Percentiles rank a stretch among this genome's conserved stretches.
Conservation (phyloP, 495 filamentous ascomycete genomes). For the Penicillium ucsense region DNA sequence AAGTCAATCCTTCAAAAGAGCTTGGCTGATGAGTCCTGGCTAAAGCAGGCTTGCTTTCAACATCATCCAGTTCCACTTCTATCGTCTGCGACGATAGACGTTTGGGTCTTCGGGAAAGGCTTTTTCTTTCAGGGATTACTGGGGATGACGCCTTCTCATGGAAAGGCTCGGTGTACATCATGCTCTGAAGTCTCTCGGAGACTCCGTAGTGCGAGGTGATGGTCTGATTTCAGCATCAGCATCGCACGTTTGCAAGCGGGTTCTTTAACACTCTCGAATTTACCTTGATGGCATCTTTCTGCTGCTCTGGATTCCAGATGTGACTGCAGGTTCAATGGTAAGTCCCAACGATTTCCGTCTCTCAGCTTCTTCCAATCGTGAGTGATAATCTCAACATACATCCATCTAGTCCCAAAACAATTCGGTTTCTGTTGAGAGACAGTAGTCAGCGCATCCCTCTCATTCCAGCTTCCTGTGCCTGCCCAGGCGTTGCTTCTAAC, state of each 20-base stretch:
- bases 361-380: too few species aligned
- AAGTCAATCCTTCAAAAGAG: constrained; percentile 24
- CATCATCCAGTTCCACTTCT: constrained; percentile 15
- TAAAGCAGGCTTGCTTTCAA: constrained; percentile 25
- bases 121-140: constrained; percentile 3
- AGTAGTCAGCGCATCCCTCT: neutral
- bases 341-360: neutral
- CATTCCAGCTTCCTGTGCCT: neutral
- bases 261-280: neutral
- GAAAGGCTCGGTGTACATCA: constrained; percentile 53
- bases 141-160: constrained; percentile 13
- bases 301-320: constrained; percentile 60
- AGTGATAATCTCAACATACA: constrained; percentile 33
- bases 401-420: constrained; percentile 53
- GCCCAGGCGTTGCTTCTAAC: neutral
- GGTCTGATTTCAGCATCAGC: constrained; percentile 6
- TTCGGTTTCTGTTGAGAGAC: constrained; percentile 19
- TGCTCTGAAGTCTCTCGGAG: constrained; percentile 53
- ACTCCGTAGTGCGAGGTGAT: constrained; percentile 51
- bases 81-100: constrained; percentile 2
- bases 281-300: constrained; percentile 44
- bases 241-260: neutral
- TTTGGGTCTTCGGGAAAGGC: neutral
- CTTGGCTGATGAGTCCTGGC: constrained; percentile 16
- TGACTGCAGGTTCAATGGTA: constrained; percentile 37